Conservation (phyloP, 2,329 filamentous ascomycete genomes). For the Escovopsis sp. region DNA sequence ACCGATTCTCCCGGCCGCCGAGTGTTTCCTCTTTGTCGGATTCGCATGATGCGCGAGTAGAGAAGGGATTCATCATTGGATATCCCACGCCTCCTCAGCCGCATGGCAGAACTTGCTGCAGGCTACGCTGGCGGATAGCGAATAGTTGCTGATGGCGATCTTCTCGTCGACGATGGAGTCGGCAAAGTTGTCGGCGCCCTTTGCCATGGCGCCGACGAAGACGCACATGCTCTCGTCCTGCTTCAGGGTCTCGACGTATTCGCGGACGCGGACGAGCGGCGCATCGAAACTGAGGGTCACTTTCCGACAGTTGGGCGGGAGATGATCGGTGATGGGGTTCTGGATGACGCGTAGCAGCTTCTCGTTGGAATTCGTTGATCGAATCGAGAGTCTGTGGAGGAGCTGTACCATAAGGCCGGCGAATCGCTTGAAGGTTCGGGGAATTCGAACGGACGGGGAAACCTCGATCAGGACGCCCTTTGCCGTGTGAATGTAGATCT, state of each 20-base stretch:
- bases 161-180: constrained; percentile 91
- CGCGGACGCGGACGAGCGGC: constrained; percentile 68
- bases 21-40: constrained; percentile 8
- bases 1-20: constrained; percentile 10
- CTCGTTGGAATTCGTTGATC: constrained; percentile 92
- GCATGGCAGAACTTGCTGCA: constrained; percentile 99
- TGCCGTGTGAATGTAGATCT: constrained; percentile 97
- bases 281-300: constrained; percentile 93
- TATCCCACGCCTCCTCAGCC: constrained; percentile 89
- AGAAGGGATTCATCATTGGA: constrained; percentile 44
- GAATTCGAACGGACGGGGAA: constrained; percentile 93
- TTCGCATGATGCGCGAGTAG: not conserved
- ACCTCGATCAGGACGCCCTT: constrained; percentile 97
- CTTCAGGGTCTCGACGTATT: constrained; percentile 69
- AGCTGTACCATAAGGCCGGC: constrained; percentile 97
- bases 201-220: constrained; percentile 97
- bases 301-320: constrained; percentile 94
- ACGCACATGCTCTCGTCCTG: constrained; percentile 90
- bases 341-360: constrained; percentile 96
- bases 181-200: constrained; percentile 89
- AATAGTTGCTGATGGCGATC: constrained; percentile 97
- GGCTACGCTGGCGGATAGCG: constrained; percentile 88
- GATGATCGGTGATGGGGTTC: constrained; percentile 92
- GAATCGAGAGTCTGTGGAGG: constrained; percentile 86
- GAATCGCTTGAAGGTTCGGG: constrained; percentile 96